Evolutionary conservation across 345 rosid genomes (phyloP).

Genomic region (Litchi chinensis): DNA sequence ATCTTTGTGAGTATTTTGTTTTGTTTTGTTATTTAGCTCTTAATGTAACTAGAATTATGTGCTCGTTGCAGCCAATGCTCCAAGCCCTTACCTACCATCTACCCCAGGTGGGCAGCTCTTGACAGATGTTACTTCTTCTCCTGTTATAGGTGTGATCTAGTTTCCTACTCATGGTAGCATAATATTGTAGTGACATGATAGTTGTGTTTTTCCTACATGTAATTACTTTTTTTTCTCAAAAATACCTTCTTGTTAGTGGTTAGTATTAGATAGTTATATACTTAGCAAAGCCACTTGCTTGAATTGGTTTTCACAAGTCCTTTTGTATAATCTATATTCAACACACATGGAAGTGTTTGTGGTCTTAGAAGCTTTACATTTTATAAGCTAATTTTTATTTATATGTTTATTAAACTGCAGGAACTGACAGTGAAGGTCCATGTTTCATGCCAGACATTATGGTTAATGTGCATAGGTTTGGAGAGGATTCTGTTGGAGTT

Average conservation of each 20-base stretch:
- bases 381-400: neutral
- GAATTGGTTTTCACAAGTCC: neutral
- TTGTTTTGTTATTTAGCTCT: neutral
- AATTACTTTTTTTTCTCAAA: neutral
- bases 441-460: conserved; percentile 89
- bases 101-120: conserved; percentile 89
- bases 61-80: conserved; percentile 73
- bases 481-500: conserved; percentile 71
- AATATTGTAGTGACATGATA: neutral
- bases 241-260: neutral
- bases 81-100: conserved; percentile 92
- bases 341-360: neutral
- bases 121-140: conserved; percentile 97
- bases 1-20: neutral
- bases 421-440: conserved; percentile 78
- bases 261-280: neutral
- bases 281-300: neutral
- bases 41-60: conserved; percentile 12
- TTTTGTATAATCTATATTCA: neutral
- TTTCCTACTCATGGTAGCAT: neutral
- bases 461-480: conserved; percentile 69
- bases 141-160: conserved; percentile 62
- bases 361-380: neutral
- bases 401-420: conserved; percentile 36
- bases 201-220: neutral